Base-by-base conservation (phyloP, 257 asterid species). In the Gentiana straminea region DNA sequence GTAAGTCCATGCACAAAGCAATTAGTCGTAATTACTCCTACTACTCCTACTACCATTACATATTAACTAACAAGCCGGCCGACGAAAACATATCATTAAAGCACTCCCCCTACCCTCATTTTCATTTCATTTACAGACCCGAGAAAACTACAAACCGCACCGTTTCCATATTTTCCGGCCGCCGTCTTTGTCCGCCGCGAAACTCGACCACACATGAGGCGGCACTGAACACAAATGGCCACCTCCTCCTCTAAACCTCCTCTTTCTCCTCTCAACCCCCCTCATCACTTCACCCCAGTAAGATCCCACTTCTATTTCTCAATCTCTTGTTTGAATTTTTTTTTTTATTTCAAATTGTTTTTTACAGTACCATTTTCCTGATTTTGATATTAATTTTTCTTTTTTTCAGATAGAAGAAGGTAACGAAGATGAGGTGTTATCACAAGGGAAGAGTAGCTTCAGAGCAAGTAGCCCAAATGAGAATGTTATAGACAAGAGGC, bases 261-360 rank as follows among this genome's bases (percentile, higher is more conserved):
- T 35, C 58, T 81, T 62, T 86, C 95, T 50, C 93, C 95, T 58
- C 89, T 70, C 66, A 77, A 68, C 55, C 78, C 84, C 52, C 73
- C 84, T 68, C 89, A 83, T n/a, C 89, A 83, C n/a, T 84, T 90
- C 72, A 82, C 94, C 54, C 94, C 96, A 38, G 96, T 87, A 65
- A 78, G 80, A 33, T 8, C 48, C 57, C 55, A 24, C 24, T 24
- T 35, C 1, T 50, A 4, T 4, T 11, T 35, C 7, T 4, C 24
- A 8, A 4, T 39, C 1, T 11, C 8, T 11, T 44, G 32, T 38
- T n/a, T 37, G 9, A 41, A 41, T 5, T 7, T 10, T 10, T 41
- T 41, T 43, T 58, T 54, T 49, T 3, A 11, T 44, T 58, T 60
- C 6, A 59, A 49, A 41, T 35, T 1, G 13, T 33, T 56, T 11